Evolutionary conservation across 441 rosid genomes (phyloP).

Genomic region (Dalechampia spathulata): DNA sequence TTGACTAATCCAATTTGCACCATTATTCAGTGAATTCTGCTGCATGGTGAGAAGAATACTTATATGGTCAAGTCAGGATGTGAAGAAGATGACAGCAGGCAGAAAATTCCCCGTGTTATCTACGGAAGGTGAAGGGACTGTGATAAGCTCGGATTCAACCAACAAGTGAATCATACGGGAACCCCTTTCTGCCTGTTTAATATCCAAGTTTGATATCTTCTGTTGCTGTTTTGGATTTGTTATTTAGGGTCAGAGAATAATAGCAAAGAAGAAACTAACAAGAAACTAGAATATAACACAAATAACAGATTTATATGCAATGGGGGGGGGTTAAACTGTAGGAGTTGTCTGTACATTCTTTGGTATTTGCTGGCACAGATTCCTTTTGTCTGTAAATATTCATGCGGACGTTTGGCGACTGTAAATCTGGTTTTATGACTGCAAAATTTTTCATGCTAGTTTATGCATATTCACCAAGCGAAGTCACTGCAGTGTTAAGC

Average conservation of each 20-base stretch:
- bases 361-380: slow-evolving; percentile 14
- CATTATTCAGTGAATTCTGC: slow-evolving; percentile 73
- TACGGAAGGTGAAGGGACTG: slow-evolving; percentile 35
- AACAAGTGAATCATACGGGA: slow-evolving; percentile 22
- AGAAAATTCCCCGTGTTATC: slow-evolving; percentile 35
- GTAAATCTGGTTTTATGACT: slow-evolving; percentile 6
- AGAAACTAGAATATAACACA: slow-evolving; percentile 3
- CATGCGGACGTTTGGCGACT: slow-evolving; percentile 13
- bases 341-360: slow-evolving; percentile 20
- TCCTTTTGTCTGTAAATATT: slow-evolving; percentile 22
- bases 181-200: neutral
- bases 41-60: slow-evolving; percentile 71
- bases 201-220: neutral
- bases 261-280: slow-evolving; percentile 13
- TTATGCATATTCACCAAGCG: too few species aligned
- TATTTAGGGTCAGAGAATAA: slow-evolving; percentile 11
- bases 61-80: slow-evolving; percentile 64
- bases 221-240: slow-evolving; percentile 5
- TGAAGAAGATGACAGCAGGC: slow-evolving; percentile 58
- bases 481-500: too few species aligned
- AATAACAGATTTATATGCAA: too few species aligned
- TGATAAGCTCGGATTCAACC: slow-evolving; percentile 39
- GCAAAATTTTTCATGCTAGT: too few species aligned
- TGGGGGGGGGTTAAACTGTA: neutral
- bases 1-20: neutral